phyloP scores from a whole-genome alignment of 352 stramenopile genomes.

The Phytophthora tentaculata region DNA sequence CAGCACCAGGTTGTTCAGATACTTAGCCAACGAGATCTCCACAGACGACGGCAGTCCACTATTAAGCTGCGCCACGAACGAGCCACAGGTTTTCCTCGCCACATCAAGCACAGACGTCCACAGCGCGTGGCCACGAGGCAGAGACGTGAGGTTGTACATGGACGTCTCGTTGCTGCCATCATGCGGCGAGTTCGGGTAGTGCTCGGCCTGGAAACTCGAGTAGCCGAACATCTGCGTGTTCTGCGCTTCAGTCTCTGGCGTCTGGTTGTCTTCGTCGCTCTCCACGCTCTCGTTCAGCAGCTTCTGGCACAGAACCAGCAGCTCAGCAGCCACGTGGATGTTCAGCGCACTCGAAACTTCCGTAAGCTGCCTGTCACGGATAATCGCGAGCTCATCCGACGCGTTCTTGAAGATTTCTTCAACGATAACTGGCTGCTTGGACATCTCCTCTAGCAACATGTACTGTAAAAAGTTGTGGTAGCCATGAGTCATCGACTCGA shows the following conservation, averaged over 20 bases:
- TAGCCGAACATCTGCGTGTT: constrained; percentile 57
- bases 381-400: constrained; percentile 62
- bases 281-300: constrained; percentile 51
- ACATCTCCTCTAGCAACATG: constrained; percentile 86
- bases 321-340: constrained; percentile 76
- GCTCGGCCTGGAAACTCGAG: constrained; percentile 59
- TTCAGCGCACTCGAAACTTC: constrained; percentile 73
- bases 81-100: constrained; percentile 46
- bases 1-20: constrained; percentile 78
- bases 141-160: constrained; percentile 84
- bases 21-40: constrained; percentile 84
- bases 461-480: constrained; percentile 92
- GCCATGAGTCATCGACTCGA: constrained; percentile 89
- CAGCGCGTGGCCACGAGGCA: constrained; percentile 59
- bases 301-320: constrained; percentile 72
- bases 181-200: constrained; percentile 62
- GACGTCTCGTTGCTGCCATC: constrained; percentile 64
- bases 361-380: constrained; percentile 47
- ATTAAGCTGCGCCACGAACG: constrained; percentile 71
- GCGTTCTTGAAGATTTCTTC: constrained; percentile 76
- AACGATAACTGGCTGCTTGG: constrained; percentile 74
- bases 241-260: constrained; percentile 32
- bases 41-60: constrained; percentile 72
- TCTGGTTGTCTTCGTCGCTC: constrained; percentile 46
- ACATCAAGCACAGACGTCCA: constrained; percentile 65